Base-by-base conservation (phyloP, 1,284 basidiomycete genomes). In the Melampsora americana region DNA sequence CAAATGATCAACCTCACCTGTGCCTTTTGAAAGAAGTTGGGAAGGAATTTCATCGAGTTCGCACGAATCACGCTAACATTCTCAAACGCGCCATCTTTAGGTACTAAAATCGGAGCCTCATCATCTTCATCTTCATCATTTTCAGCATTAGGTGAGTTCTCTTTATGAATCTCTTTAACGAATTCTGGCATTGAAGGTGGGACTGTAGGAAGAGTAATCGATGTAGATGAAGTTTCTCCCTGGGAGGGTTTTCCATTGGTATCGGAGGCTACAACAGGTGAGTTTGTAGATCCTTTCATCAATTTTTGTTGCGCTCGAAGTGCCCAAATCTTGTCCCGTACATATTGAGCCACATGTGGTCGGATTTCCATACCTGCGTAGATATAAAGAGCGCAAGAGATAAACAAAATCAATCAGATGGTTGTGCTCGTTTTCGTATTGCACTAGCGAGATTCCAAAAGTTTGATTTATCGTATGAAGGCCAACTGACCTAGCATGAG, bases 11-110 rank as follows among this genome's bases (percentile, higher is more conserved):
- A n/a, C 84, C 77, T 9, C 62, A 86, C 85, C 81, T 96, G 95
- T 78, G 90, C 90, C 82, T 95, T 94, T 14, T 87, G 83, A 84
- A 99, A 97, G 84, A 95, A 98, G 85, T 99, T 99, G 16, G 95
- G 92, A 79, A 98, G 87, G 84, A 98, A 98, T 85, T 99, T 99
- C 95, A 98, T 98, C 62, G 92, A 90, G 83, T 99, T 99, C 12
- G 92, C 93, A 68, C 95, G 90, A 78, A 97, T 90, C 78, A 98
- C 90, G 66, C 93, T 93, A 72, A 98, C 89, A 83, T 99, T 99
- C 81, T 95, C 89, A 84, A 91, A 97, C 14, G 80, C 82, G 78
- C 71, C 88, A 83, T 53, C 86, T 85, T 80, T 76, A 0, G 77
- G 66, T 67, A 74, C 66, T n/a, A 69, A 73, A 7, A 77, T 53